Conservation (phyloP, 225 moss, liverwort and hornwort genomes). For the Bryum argenteum region DNA sequence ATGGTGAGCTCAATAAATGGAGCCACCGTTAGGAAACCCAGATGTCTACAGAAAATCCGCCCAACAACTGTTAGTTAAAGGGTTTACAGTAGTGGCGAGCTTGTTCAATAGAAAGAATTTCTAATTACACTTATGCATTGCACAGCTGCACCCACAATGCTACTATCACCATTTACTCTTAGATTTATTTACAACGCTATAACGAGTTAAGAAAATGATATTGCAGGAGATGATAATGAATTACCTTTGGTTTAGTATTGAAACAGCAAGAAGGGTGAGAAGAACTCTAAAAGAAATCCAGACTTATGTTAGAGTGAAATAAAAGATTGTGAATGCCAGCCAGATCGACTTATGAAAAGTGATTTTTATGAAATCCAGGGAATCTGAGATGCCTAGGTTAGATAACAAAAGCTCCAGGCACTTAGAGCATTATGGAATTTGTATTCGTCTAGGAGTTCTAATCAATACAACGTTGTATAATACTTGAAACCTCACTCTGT, state of each 20-base stretch:
- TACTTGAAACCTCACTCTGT: too few relatives aligned
- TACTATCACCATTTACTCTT: background rate
- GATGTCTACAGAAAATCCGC: too few relatives aligned
- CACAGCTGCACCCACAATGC: conserved; percentile 12
- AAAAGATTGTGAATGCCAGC: background rate
- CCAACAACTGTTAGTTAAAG: too few relatives aligned
- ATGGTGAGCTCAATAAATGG: too few relatives aligned
- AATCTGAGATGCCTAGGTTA: conserved; percentile 55
- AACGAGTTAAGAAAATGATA: background rate
- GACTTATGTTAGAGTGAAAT: background rate
- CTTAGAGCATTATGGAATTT: conserved; percentile 86
- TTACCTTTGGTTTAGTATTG: conserved; percentile 13
- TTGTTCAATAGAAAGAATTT: background rate
- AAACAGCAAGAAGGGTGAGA: conserved; percentile 80
- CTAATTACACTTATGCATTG: background rate
- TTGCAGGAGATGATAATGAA: background rate
- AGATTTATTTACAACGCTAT: background rate
- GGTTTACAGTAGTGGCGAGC: too few relatives aligned
- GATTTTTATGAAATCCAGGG: background rate
- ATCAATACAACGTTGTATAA: too few relatives aligned
- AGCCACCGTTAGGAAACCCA: too few relatives aligned
- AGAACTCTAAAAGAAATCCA: conserved; percentile 68
- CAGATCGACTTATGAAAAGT: conserved; percentile 9
- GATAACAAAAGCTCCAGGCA: conserved; percentile 81
- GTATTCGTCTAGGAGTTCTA: too few relatives aligned